Conservation (phyloP, 257 asterid species). For the Solanum neorickii region DNA sequence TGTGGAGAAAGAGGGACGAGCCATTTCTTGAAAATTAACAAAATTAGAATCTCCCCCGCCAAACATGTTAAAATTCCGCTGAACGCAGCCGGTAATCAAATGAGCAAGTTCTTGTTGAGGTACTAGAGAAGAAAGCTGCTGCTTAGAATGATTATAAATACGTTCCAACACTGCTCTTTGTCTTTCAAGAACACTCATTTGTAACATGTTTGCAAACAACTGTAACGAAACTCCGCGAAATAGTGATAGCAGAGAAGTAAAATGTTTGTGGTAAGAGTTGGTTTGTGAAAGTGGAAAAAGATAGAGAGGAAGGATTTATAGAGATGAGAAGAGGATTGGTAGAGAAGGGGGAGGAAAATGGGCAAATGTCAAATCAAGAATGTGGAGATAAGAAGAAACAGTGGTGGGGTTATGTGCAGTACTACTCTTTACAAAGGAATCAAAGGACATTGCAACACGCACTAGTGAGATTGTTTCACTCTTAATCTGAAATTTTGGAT, state of each 20-base stretch:
- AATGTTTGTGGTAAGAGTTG: not conserved
- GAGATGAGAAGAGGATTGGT: constrained; percentile 1
- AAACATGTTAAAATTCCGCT: not conserved
- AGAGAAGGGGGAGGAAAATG: constrained; percentile 4
- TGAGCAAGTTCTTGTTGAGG: constrained; percentile 7
- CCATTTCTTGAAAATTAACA: not conserved
- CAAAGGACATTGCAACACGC: not conserved
- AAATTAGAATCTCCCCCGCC: constrained; percentile 3
- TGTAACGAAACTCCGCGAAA: not conserved
- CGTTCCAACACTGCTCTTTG: constrained; percentile 34
- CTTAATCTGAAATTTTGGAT: too few species aligned
- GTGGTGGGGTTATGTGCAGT: not conserved
- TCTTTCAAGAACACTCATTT: constrained; percentile 38
- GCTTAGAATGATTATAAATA: constrained; percentile 3
- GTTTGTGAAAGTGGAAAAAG: not conserved
- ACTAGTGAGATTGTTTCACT: too few species aligned
- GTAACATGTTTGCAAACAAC: not conserved
- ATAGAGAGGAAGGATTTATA: constrained; percentile 9
- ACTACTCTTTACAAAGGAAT: not conserved
- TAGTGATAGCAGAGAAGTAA: not conserved
- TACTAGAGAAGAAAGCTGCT: not conserved
- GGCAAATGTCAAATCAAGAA: constrained; percentile 11
- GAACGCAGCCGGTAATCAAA: not conserved
- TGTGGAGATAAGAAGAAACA: not conserved
- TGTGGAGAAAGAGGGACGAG: constrained; percentile 9